Base-by-base conservation (phyloP, 495 filamentous ascomycete genomes). In the Xylaria scruposa region DNA sequence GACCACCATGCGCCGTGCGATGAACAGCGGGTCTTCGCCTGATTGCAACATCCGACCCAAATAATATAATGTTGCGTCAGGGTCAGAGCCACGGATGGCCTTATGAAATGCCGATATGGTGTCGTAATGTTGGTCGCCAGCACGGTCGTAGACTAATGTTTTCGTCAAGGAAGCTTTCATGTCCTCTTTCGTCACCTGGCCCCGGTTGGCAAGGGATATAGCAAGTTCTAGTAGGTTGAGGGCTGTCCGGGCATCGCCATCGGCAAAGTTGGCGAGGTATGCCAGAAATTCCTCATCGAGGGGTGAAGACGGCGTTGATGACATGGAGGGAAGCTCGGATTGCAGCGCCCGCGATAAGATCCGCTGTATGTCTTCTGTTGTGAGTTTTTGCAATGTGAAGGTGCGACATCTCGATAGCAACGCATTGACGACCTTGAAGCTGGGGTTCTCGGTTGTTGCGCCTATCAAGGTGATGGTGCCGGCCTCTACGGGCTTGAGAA, bases 21-120 rank as follows among this genome's bases (percentile, higher is more conserved):
- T 92, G 78, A 92, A 98, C 0, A 98, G 83, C 0, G 95, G 94
- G 76, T 98, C 96, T 80, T 99, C 96, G 49, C 96, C 96, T 1
- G 92, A 94, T 72, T 96, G 90, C n/a, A 99, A 87, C 96, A 99
- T 99, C 56, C 96, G 91, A 3, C 92, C 91, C 7, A 99, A 89
- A 79, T 98, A 99, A 82, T 97, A 98, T 3, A 99, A 85, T 1
- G 94, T 86, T 0, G 94, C 96, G 80, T 98, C 91, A 2, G 95
- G 82, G 77, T 96, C 89, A 66, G 90, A 92, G 26, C 96, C 96
- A 21, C 96, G 92, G 36, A 98, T 88, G 17, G 93, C 94, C 74
- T 99, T 99, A 84, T 99, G 96, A 78, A 99, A 96, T 58, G 96
- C 96, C 3, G 93, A 97, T 75, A 99, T 98, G 62, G 92, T 94